phyloP scores from a whole-genome alignment of 345 rosid species.

The Geranium rotundifolium region DNA sequence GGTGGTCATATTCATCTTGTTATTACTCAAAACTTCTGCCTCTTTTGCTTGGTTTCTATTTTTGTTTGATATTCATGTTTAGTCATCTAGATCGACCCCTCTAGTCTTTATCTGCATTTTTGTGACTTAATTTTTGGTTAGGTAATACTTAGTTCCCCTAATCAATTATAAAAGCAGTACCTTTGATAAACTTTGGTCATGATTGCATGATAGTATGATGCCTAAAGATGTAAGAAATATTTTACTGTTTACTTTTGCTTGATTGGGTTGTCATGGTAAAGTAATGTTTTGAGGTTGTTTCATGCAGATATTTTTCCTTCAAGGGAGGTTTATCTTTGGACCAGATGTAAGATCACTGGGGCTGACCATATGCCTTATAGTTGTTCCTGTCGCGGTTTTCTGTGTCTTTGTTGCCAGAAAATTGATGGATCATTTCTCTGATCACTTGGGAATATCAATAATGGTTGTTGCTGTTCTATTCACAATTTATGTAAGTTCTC shows the following conservation, averaged over 20 bases:
- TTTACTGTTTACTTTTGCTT: background rate
- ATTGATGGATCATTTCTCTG: conserved; percentile 59
- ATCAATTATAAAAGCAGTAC: background rate
- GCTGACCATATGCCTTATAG: conserved; percentile 72
- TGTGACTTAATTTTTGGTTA: background rate
- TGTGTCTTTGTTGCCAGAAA: conserved; percentile 82
- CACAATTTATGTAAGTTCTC: conserved; percentile 56
- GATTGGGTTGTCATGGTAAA: background rate
- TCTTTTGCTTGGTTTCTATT: background rate
- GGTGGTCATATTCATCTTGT: background rate
- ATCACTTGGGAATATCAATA: conserved; percentile 66
- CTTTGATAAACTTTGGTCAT: too few relatives aligned
- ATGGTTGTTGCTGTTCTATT: conserved; percentile 46
- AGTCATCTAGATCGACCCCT: background rate
- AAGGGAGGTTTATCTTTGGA: conserved; percentile 91
- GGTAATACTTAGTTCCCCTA: background rate
- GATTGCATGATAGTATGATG: background rate
- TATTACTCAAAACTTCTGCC: background rate
- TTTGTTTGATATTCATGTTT: background rate
- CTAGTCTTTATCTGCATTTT: too few relatives aligned
- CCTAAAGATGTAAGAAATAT: background rate
- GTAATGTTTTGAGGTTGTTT: background rate
- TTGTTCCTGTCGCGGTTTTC: conserved; percentile 66
- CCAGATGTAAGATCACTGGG: conserved; percentile 92
- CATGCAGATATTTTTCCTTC: conserved; percentile 77